Conservation (phyloP, 306 rosid species). For the Canavalia ensiformis region DNA sequence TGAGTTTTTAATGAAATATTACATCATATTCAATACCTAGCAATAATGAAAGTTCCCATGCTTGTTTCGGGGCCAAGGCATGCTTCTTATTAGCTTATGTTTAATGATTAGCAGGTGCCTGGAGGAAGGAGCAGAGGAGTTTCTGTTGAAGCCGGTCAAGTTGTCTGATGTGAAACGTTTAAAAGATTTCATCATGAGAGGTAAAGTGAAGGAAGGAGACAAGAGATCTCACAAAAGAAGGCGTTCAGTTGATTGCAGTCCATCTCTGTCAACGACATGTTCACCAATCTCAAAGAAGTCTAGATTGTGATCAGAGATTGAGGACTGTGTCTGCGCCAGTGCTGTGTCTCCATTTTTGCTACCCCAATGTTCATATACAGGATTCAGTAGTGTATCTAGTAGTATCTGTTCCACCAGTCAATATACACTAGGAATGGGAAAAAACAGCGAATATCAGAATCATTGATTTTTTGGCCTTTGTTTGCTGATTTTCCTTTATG, state of each 20-base stretch:
- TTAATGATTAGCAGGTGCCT: slow-evolving; percentile 66
- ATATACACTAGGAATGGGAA: slow-evolving; percentile 34
- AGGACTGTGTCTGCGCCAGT: not conserved
- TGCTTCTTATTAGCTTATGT: slow-evolving; percentile 20
- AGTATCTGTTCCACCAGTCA: slow-evolving; percentile 24
- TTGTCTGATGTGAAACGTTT: slow-evolving; percentile 85
- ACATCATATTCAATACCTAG: not conserved
- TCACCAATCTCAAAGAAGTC: slow-evolving; percentile 62
- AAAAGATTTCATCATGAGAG: slow-evolving; percentile 71
- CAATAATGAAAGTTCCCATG: not conserved
- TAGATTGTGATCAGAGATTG: slow-evolving; percentile 53
- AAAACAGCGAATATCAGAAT: slow-evolving; percentile 24
- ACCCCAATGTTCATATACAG: slow-evolving; percentile 42
- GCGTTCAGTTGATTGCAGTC: slow-evolving; percentile 50
- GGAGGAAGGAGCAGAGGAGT: slow-evolving; percentile 99
- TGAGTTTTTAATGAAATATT: not conserved
- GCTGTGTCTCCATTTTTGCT: slow-evolving; percentile 44
- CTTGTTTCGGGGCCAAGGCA: not conserved
- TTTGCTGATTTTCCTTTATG: slow-evolving; percentile 20
- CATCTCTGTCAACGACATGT: slow-evolving; percentile 37
- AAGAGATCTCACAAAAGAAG: slow-evolving; percentile 55
- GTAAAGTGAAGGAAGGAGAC: slow-evolving; percentile 63
- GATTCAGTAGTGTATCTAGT: not conserved
- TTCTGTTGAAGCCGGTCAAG: slow-evolving; percentile 86
- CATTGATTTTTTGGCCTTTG: slow-evolving; percentile 22